Evolutionary conservation across 129 eudicot species (phyloP), one percentile per base, ranked within the genome.

Genomic region (Sambucus nigra): DNA sequence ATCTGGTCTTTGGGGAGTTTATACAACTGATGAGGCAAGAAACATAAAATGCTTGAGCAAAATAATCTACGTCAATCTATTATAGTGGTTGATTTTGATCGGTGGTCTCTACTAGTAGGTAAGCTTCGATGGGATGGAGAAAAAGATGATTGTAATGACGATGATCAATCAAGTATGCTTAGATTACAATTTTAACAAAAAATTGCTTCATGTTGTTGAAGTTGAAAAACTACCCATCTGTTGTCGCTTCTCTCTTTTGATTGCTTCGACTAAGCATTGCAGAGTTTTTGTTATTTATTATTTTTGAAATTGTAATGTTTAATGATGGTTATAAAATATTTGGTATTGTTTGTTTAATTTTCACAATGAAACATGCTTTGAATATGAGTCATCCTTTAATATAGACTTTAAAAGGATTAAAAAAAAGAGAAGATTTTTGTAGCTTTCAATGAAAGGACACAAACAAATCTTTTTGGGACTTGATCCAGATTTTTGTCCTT

Each of bases 1-100:
- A 88, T 69, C 69, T 63, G 19, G 96, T 81, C 5, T 87, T 87
- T 63, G 76, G 68, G 32, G 88, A 82, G 23, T 87, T 87, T 55
- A 55, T 87, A 59, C 73, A 76, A 64, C 77, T 87, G 38, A 87
- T 87, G 93, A 76, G 60, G 75, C 77, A 59, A 70, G 96, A 75
- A 50, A 79, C 76, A 78, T 57, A 13, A 69, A 68, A 63, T 33
- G 62, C 33, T 15, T 76, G 55, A 64, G 4, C n/a, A 21, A 45
- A 40, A 53, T 31, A 17, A n/a, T n/a, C n/a, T 40, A 62, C 54
- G 27, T 7, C 20, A 29, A 13, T n/a, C 10, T 45, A 17, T 18
- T 8, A 16, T 27, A 42, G 7, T 29, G 7, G 50, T 21, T 23
- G 25, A 19, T 26, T 29, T 35, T 15, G 38, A 7, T 50, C 4